These are phyloP conservation scores for Coccomyxa subellipsoidea DNA, from an alignment of 163 green algal genomes.

Conservation along the genomic window DNA sequence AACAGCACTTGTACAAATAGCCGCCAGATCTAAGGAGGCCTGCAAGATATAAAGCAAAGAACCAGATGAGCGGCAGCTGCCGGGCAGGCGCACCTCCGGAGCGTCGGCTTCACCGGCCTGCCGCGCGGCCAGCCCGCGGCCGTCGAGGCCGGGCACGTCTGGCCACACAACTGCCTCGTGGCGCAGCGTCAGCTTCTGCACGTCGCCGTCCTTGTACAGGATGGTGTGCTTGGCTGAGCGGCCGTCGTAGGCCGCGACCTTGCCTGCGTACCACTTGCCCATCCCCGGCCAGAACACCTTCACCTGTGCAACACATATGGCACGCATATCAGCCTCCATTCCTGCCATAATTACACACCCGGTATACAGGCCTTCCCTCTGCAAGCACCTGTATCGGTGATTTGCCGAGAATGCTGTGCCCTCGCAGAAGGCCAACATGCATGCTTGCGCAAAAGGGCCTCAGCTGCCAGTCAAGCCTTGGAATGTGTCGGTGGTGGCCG, in stretches of 20 bases:
- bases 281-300: slow-evolving; percentile 10
- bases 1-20: too few relatives aligned
- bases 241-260: background rate
- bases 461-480: too few relatives aligned
- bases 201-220: slow-evolving; percentile 45
- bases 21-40: too few relatives aligned
- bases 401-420: too few relatives aligned
- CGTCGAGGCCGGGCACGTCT: slow-evolving; percentile 8
- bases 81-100: background rate
- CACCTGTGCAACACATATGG: background rate
- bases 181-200: slow-evolving; percentile 30
- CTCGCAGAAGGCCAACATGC: too few relatives aligned
- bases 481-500: too few relatives aligned
- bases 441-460: background rate
- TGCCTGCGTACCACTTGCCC: background rate
- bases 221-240: slow-evolving; percentile 28
- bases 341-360: too few relatives aligned
- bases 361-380: background rate
- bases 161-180: slow-evolving; percentile 45
- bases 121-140: background rate
- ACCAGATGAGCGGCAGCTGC: too few relatives aligned
- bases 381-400: background rate
- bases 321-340: background rate
- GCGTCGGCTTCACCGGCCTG: background rate
- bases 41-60: too few relatives aligned